phyloP scores from a whole-genome alignment of 768 basidiomycete genomes.

The Phallus indusiatus region DNA sequence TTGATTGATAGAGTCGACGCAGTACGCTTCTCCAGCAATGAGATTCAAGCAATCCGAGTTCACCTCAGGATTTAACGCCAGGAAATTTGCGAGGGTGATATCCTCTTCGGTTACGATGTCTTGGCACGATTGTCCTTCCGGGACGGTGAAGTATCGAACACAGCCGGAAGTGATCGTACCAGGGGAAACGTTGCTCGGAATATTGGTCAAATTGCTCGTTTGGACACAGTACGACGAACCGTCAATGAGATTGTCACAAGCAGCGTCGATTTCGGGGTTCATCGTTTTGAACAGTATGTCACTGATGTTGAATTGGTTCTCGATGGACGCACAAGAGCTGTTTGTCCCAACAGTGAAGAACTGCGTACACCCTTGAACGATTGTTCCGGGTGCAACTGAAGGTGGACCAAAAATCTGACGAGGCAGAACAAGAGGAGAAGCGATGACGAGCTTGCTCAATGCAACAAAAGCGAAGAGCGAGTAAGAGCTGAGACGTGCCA shows the following conservation, averaged over 20 bases:
- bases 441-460: too few species aligned
- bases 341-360: too few species aligned
- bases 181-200: neutral
- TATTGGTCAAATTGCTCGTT: too few species aligned
- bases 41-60: neutral
- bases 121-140: neutral
- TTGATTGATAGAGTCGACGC: too few species aligned
- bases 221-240: too few species aligned
- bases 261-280: too few species aligned
- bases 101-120: neutral
- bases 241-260: neutral
- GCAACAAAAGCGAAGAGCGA: too few species aligned
- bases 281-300: too few species aligned
- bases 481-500: too few species aligned
- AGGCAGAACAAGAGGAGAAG: too few species aligned
- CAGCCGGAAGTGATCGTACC: constrained; percentile 3
- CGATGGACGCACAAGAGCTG: neutral
- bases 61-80: constrained; percentile 1
- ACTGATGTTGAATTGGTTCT: neutral
- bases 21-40: neutral
- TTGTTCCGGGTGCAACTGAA: neutral
- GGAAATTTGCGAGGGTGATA: neutral
- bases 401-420: neutral
- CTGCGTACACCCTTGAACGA: neutral
- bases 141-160: neutral